Conservation (phyloP, 805 yeast genomes). For the Sugiyamaella valdiviana region DNA sequence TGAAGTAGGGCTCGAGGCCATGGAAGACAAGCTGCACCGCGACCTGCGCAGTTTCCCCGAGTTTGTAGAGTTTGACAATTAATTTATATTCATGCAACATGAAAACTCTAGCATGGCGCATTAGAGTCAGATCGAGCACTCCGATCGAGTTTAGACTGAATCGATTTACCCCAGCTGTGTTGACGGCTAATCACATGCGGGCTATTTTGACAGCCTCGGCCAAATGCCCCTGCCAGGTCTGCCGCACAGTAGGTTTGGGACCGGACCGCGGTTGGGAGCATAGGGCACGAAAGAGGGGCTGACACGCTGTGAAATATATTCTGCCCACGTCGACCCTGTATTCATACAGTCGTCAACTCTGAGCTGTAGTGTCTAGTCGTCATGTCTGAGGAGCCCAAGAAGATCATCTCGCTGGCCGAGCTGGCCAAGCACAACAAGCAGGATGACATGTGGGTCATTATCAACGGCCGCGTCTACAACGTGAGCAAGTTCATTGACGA, state of each 20-base stretch:
- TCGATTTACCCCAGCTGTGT: too few species aligned
- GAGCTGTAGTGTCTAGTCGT: background rate
- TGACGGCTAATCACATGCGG: background rate
- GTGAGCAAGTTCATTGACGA: conserved; percentile 47
- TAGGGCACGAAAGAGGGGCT: background rate
- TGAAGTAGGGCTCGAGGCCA: background rate
- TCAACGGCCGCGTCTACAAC: conserved; percentile 64
- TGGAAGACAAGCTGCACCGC: background rate
- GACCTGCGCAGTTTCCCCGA: background rate
- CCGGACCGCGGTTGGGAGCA: background rate
- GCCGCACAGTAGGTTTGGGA: background rate
- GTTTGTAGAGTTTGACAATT: background rate
- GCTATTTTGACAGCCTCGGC: background rate
- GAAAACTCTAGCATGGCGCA: too few species aligned
- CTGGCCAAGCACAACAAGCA: conserved; percentile 41
- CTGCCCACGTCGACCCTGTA: background rate
- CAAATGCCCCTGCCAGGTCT: too few species aligned
- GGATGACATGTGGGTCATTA: conserved; percentile 66
- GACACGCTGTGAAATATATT: background rate
- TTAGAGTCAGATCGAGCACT: too few species aligned
- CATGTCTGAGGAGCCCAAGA: conserved; percentile 13
- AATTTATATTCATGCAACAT: too few species aligned
- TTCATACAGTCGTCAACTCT: background rate
- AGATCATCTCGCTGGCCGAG: conserved; percentile 35
- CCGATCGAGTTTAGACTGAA: too few species aligned